phyloP scores from a whole-genome alignment of 169 alveolate genomes.

The Cardiosporidium cionae region DNA sequence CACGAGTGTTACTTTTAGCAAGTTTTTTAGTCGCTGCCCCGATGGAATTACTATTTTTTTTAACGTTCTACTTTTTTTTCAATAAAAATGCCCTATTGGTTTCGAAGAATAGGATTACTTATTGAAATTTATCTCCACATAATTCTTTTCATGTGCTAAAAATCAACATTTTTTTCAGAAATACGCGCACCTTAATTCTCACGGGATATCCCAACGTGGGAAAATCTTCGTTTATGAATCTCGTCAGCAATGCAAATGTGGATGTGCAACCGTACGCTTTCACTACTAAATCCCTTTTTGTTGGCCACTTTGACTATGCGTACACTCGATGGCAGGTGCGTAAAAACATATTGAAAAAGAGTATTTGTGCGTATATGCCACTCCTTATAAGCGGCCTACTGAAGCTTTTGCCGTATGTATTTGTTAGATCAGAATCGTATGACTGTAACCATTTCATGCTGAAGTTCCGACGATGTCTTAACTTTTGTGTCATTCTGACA shows the following conservation, averaged over 20 bases:
- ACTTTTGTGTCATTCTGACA: too few relatives aligned
- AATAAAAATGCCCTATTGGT: too few relatives aligned
- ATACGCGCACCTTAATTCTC: slow-evolving; percentile 19
- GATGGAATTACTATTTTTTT: too few relatives aligned
- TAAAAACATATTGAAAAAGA: too few relatives aligned
- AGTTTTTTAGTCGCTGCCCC: too few relatives aligned
- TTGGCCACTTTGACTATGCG: slow-evolving; percentile 98
- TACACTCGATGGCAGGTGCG: slow-evolving; percentile 88
- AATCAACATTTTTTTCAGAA: not conserved
- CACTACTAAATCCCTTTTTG: slow-evolving; percentile 97
- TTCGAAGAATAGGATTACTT: not conserved
- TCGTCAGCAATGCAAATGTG: slow-evolving; percentile 92
- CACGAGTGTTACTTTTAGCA: too few relatives aligned
- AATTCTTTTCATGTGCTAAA: too few relatives aligned
- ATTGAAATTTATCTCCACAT: too few relatives aligned
- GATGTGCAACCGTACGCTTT: slow-evolving; percentile 98
- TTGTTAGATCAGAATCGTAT: not conserved
- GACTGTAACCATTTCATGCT: not conserved
- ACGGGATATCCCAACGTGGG: slow-evolving; percentile 99
- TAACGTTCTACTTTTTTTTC: too few relatives aligned
- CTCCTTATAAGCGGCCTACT: too few relatives aligned
- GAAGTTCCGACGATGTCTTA: too few relatives aligned
- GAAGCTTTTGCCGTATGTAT: not conserved
- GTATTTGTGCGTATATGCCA: too few relatives aligned
- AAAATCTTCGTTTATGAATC: slow-evolving; percentile 91